phyloP scores from a whole-genome alignment of 345 rosid genomes.

The Eucalyptus pauciflora region DNA sequence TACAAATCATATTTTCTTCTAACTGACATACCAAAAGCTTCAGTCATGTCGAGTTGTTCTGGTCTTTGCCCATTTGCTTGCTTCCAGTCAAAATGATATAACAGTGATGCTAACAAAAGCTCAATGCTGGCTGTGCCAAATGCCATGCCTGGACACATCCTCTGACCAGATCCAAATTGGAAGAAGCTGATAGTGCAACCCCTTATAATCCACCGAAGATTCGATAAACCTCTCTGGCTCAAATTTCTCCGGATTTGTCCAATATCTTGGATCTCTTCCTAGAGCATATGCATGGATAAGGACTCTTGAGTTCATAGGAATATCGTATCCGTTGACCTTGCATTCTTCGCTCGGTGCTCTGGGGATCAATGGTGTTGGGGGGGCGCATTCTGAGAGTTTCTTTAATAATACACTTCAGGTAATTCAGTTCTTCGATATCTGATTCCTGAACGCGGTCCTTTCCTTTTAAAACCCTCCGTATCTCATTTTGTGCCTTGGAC shows the following conservation, averaged over 20 bases:
- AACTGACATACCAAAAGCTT: not conserved
- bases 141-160: not conserved
- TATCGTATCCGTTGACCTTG: slow-evolving; percentile 6
- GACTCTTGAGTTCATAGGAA: not conserved
- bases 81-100: slow-evolving; percentile 1
- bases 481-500: slow-evolving; percentile 11
- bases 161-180: slow-evolving; percentile 5
- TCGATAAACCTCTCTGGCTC: slow-evolving; percentile 1
- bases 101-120: not conserved
- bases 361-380: not conserved
- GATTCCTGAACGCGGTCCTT: not conserved
- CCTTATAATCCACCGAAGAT: not conserved
- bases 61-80: not conserved
- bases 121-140: not conserved
- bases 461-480: not conserved
- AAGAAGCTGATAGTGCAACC: not conserved
- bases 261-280: not conserved
- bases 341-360: not conserved
- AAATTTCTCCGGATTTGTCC: slow-evolving; percentile 1
- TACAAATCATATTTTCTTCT: not conserved
- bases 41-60: not conserved
- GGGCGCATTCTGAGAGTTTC: slow-evolving; percentile 16
- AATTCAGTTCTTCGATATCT: not conserved
- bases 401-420: slow-evolving; percentile 8
- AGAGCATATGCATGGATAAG: not conserved